Evolutionary conservation across 2,329 filamentous ascomycete species (phyloP).

Genomic region (Exophiala sideris): DNA sequence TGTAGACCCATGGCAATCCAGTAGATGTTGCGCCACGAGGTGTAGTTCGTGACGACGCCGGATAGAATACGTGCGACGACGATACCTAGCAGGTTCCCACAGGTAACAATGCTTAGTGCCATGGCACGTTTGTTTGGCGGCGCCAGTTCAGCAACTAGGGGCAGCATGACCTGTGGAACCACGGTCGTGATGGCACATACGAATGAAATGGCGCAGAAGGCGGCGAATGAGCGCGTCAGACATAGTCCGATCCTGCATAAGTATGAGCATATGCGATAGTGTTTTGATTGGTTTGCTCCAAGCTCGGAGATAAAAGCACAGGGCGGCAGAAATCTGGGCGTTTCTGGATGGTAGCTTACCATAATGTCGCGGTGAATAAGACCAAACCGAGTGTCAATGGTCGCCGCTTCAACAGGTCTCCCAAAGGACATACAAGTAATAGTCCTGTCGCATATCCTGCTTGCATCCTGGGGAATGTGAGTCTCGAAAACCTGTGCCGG

Average conservation of each 20-base stretch:
- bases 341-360: conserved; percentile 42
- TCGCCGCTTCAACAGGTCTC: conserved; percentile 64
- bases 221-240: conserved; percentile 60
- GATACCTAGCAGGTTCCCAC: conserved; percentile 71
- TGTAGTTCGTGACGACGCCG: conserved; percentile 70
- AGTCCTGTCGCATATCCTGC: conserved; percentile 74
- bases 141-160: conserved; percentile 74
- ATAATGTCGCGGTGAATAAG: conserved; percentile 64
- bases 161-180: conserved; percentile 76
- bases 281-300: neutral
- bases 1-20: conserved; percentile 73
- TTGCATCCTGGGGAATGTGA: no score
- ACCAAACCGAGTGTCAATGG: conserved; percentile 65
- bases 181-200: conserved; percentile 74
- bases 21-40: conserved; percentile 73
- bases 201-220: conserved; percentile 69
- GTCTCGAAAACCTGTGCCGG: no score
- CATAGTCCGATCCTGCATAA: conserved; percentile 57
- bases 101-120: conserved; percentile 70
- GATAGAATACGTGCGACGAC: conserved; percentile 72
- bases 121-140: conserved; percentile 65
- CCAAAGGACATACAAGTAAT: conserved; percentile 71
- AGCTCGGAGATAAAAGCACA: neutral
- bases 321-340: neutral
- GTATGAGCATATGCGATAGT: neutral